Evolutionary conservation across 345 rosid species (phyloP).

Genomic region (Eucalyptus globulus): DNA sequence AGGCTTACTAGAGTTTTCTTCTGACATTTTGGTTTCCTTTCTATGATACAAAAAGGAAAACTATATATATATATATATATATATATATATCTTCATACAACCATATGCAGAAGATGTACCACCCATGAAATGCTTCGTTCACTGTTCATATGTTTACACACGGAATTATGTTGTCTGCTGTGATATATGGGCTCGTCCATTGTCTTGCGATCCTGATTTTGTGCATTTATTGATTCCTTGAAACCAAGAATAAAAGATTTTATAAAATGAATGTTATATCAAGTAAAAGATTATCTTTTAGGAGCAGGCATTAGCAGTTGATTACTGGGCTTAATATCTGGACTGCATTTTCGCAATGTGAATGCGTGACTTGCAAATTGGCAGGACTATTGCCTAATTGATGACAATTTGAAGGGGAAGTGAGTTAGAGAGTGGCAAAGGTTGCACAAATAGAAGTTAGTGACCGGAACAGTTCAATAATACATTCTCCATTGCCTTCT

Average conservation of each 20-base stretch:
- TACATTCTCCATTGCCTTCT: not conserved
- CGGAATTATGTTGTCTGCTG: not conserved
- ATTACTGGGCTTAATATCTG: not conserved
- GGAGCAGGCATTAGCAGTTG: not conserved
- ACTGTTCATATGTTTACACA: not conserved
- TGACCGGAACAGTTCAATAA: not conserved
- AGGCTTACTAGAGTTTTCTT: not conserved
- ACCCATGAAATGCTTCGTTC: not conserved
- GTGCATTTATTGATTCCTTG: not conserved
- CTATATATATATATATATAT: not conserved
- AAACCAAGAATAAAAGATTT: not conserved
- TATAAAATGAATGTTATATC: not conserved
- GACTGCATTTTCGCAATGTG: not conserved
- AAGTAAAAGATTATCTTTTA: not conserved
- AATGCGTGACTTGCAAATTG: not conserved
- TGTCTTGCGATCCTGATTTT: not conserved
- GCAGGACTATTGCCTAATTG: not conserved
- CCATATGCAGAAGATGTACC: not conserved
- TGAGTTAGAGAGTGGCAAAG: not conserved
- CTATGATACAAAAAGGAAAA: not conserved
- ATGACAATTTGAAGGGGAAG: not conserved
- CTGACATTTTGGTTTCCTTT: not conserved
- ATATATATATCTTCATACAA: not conserved
- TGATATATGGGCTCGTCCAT: not conserved
- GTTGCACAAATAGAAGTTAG: not conserved